Percentiles rank a stretch among this genome's conserved stretches.
Evolutionary conservation across 164 flowering plant species (phyloP).

Genomic region (Protea cynaroides): DNA sequence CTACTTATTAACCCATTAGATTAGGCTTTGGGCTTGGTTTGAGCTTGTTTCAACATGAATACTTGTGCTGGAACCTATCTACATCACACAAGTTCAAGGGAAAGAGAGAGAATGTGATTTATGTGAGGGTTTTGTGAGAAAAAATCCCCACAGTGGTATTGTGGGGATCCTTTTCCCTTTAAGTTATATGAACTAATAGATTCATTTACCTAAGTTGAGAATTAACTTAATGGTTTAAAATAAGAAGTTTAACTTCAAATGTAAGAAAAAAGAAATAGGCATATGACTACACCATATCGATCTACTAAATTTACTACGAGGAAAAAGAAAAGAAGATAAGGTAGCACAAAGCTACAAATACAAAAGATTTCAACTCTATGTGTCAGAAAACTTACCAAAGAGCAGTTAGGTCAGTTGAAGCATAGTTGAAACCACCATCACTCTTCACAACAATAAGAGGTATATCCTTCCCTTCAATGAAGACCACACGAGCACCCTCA

Average conservation of each 20-base stretch:
- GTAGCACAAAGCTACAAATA: not conserved
- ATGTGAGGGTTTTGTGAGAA: no score
- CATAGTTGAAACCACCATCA: slow-evolving; percentile 95
- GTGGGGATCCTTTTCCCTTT: no score
- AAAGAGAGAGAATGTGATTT: no score
- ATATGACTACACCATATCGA: not conserved
- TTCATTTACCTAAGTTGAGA: not conserved
- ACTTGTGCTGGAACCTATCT: no score
- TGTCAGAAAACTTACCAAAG: slow-evolving; percentile 60
- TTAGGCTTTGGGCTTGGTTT: no score
- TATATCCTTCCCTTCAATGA: slow-evolving; percentile 64
- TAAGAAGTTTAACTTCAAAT: not conserved
- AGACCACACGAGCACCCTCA: slow-evolving; percentile 87
- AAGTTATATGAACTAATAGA: no score
- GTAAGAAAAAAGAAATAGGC: no score
- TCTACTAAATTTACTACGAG: not conserved
- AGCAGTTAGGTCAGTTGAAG: slow-evolving; percentile 93
- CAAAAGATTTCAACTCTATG: not conserved
- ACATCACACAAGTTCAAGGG: no score
- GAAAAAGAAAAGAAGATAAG: not conserved
- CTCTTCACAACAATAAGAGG: slow-evolving; percentile 95
- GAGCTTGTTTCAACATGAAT: no score
- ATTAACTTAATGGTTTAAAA: not conserved
- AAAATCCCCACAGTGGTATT: no score
- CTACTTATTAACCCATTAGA: no score